phyloP scores from a whole-genome alignment of 495 filamentous ascomycete genomes.

The Aspergillus coremiiformis region DNA sequence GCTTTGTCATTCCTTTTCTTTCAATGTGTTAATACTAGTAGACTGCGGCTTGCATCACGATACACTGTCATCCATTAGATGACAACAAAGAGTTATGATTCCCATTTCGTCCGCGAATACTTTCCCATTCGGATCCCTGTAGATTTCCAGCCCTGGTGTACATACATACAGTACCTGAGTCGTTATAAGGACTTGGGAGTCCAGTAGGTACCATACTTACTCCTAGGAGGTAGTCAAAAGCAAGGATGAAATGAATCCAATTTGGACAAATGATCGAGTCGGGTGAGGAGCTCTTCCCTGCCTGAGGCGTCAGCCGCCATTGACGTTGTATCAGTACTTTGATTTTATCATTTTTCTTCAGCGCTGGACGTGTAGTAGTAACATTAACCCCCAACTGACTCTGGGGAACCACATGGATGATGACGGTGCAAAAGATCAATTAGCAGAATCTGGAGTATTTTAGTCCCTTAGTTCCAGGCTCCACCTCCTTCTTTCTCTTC shows the following conservation, averaged over 20 bases:
- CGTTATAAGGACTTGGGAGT: too few relatives aligned
- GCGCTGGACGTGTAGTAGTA: too few relatives aligned
- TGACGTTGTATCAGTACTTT: neutral
- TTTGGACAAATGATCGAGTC: conserved; percentile 10
- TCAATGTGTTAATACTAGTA: neutral
- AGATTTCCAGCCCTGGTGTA: too few relatives aligned
- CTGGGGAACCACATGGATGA: neutral
- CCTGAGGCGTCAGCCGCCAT: neutral
- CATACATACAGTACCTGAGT: neutral
- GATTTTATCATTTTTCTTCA: too few relatives aligned
- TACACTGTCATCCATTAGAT: neutral
- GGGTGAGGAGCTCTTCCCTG: conserved; percentile 5
- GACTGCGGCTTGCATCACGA: neutral
- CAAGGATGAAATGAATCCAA: too few relatives aligned
- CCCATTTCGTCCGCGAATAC: neutral
- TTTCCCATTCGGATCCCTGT: neutral
- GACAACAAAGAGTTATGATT: neutral
- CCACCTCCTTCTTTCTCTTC: conserved; percentile 1
- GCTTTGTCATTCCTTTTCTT: neutral
- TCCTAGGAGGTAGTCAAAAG: too few relatives aligned
- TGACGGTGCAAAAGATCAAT: neutral
- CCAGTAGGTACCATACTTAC: too few relatives aligned
- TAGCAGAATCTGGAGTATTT: conserved; percentile 1
- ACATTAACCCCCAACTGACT: too few relatives aligned
- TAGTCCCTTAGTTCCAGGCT: conserved; percentile 2